Conservation (phyloP, 352 stramenopile species). For the Phytophthora megakarya region DNA sequence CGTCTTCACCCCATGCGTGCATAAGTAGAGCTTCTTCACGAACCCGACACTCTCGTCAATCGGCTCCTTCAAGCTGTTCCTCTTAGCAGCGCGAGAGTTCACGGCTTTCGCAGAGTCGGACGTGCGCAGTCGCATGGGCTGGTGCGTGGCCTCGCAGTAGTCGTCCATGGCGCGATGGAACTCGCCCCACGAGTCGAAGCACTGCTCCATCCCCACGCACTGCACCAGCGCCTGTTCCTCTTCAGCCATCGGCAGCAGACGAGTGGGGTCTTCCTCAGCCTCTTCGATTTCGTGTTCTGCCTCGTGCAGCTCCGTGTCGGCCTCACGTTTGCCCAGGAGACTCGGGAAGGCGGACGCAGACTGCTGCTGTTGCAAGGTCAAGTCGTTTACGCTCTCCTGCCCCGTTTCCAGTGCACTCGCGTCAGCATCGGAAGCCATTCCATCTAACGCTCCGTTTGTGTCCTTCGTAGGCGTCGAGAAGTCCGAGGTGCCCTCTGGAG, state of each 20-base stretch:
- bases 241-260: constrained; percentile 57
- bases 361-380: constrained; percentile 32
- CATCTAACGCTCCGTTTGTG: constrained; percentile 11
- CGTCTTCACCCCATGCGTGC: constrained; percentile 84
- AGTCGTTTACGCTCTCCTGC: constrained; percentile 14
- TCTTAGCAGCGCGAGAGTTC: constrained; percentile 77
- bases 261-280: constrained; percentile 53
- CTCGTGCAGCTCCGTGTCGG: constrained; percentile 60
- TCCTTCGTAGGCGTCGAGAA: constrained; percentile 29
- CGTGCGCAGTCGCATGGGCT: constrained; percentile 81
- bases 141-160: constrained; percentile 74
- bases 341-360: constrained; percentile 48
- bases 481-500: constrained; percentile 19
- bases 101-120: constrained; percentile 83
- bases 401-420: neutral
- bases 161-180: constrained; percentile 84
- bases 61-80: constrained; percentile 84
- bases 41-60: constrained; percentile 87
- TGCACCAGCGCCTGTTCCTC: constrained; percentile 71
- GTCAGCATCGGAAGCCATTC: constrained; percentile 1
- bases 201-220: constrained; percentile 72
- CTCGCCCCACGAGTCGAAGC: constrained; percentile 84
- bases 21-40: constrained; percentile 87
- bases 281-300: constrained; percentile 55
- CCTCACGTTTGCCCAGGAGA: constrained; percentile 67